Conservation (phyloP, 441 rosid species). For the Raphanus hybrid region DNA sequence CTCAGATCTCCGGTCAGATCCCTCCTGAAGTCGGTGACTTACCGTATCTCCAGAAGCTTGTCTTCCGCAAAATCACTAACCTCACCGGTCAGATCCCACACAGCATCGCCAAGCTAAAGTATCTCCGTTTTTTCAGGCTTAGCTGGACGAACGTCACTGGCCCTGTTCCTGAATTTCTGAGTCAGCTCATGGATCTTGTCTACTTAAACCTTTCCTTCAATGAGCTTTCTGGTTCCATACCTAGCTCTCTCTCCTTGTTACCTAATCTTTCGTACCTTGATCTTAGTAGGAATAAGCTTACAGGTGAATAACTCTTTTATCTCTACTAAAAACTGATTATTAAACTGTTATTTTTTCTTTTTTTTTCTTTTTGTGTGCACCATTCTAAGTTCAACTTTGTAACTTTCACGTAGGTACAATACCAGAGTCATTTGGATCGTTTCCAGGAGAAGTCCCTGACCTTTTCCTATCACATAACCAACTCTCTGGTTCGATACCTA, state of each 20-base stretch:
- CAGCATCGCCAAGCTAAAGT: constrained; percentile 55
- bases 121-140: constrained; percentile 51
- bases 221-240: constrained; percentile 57
- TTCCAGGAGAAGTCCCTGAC: constrained; percentile 38
- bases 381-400: background rate
- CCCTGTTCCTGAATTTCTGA: constrained; percentile 52
- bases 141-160: constrained; percentile 61
- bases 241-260: constrained; percentile 51
- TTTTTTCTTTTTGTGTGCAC: no score
- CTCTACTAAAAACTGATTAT: background rate
- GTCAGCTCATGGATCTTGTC: constrained; percentile 52
- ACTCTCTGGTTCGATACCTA: constrained; percentile 58
- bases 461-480: constrained; percentile 60
- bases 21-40: constrained; percentile 58
- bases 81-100: constrained; percentile 63
- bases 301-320: constrained; percentile 30
- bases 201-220: constrained; percentile 60
- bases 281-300: constrained; percentile 62
- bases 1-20: constrained; percentile 50
- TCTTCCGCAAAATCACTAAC: constrained; percentile 55
- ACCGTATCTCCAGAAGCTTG: constrained; percentile 51
- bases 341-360: no score
- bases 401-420: constrained; percentile 42
- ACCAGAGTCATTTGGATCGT: constrained; percentile 59
- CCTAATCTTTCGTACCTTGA: constrained; percentile 48